These are phyloP conservation scores for Chlorella sp. DNA, from an alignment of 139 green algal species.

Conservation along the genomic window DNA sequence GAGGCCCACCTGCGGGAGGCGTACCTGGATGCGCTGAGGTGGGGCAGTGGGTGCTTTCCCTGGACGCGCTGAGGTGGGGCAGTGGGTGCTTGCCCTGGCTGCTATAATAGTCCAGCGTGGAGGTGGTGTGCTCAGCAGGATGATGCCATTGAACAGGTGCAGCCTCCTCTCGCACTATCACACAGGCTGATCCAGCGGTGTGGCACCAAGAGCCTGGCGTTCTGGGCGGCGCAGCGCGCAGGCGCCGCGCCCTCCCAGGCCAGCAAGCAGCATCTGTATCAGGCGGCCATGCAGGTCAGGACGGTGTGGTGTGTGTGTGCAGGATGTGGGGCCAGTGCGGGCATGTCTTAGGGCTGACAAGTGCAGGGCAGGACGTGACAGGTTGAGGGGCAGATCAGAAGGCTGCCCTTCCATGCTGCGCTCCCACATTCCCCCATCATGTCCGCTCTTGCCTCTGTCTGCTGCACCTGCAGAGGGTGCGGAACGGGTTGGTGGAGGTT, in stretches of 20 bases:
- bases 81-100: not conserved
- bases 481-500: conserved; percentile 2
- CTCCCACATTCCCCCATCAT: not conserved
- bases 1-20: not conserved
- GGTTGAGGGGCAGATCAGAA: not conserved
- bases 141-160: not conserved
- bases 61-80: conserved; percentile 1
- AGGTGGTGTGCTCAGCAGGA: not conserved
- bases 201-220: not conserved
- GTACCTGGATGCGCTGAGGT: conserved; percentile 18
- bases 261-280: not conserved
- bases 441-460: not conserved
- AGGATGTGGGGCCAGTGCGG: not conserved
- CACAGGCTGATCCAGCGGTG: conserved; percentile 12
- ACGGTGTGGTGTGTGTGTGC: not conserved
- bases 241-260: not conserved
- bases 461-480: conserved; percentile 11
- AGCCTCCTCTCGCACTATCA: not conserved
- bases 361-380: not conserved
- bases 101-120: not conserved
- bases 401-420: not conserved
- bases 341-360: not conserved
- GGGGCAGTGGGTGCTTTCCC: too few relatives aligned
- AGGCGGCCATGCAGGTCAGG: conserved; percentile 7
- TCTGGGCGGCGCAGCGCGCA: conserved; percentile 18